Evolutionary conservation across 257 asterid genomes (phyloP).

Genomic region (Eucommia ulmoides): DNA sequence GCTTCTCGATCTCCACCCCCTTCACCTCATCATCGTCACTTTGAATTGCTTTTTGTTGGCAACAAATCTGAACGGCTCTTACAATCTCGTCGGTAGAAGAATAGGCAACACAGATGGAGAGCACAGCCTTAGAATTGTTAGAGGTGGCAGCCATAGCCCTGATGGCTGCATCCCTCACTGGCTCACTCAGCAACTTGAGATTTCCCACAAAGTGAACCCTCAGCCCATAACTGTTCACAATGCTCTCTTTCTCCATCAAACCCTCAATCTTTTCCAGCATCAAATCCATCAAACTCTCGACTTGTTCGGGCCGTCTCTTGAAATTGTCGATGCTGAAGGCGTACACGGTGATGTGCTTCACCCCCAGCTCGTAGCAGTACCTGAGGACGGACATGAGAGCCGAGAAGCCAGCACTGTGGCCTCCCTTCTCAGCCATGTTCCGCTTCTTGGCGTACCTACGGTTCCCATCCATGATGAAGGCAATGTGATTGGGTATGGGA

Average conservation of each 20-base stretch:
- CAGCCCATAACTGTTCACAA: constrained; percentile 45
- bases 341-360: constrained; percentile 40
- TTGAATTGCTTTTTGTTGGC: constrained; percentile 15
- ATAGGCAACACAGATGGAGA: constrained; percentile 55
- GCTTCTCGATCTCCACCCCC: neutral
- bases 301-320: constrained; percentile 55
- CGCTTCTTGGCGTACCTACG: constrained; percentile 53
- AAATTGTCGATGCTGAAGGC: constrained; percentile 87
- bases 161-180: constrained; percentile 46
- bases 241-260: constrained; percentile 42
- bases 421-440: constrained; percentile 40
- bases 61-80: constrained; percentile 39
- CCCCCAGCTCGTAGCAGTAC: constrained; percentile 61
- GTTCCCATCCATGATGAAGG: constrained; percentile 71
- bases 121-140: constrained; percentile 23
- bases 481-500: constrained; percentile 53
- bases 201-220: constrained; percentile 56
- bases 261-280: constrained; percentile 75
- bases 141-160: constrained; percentile 55
- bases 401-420: constrained; percentile 57
- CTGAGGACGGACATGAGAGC: constrained; percentile 50
- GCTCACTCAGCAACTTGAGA: constrained; percentile 38
- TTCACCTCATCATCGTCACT: neutral
- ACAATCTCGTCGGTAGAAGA: constrained; percentile 63
- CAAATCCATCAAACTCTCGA: constrained; percentile 50